Percentiles rank a stretch among this genome's conserved stretches.
These are phyloP conservation scores for Jaapia argillacea DNA, from an alignment of 768 basidiomycete species.

Conservation along the genomic window DNA sequence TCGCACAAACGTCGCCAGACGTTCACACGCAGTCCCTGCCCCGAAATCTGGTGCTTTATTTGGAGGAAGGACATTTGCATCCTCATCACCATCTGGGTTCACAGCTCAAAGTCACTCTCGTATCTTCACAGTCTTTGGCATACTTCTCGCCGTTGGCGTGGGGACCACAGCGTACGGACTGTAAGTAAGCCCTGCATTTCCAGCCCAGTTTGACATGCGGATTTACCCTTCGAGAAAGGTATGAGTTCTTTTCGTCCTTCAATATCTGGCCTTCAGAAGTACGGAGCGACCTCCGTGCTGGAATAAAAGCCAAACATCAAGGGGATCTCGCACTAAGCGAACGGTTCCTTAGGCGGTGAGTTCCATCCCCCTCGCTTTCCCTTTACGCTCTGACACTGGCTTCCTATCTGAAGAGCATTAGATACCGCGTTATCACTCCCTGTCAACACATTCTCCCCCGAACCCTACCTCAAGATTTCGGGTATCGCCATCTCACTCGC, in stretches of 20 bases:
- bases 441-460: slow-evolving; percentile 20
- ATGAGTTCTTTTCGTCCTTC: slow-evolving; percentile 44
- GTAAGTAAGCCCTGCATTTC: slow-evolving; percentile 17
- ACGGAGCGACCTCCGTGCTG: slow-evolving; percentile 53
- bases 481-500: slow-evolving; percentile 57
- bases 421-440: slow-evolving; percentile 39
- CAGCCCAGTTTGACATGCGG: background rate
- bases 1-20: too few species aligned
- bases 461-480: slow-evolving; percentile 55
- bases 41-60: too few species aligned
- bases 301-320: slow-evolving; percentile 50
- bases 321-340: slow-evolving; percentile 43
- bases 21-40: too few species aligned
- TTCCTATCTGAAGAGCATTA: slow-evolving; percentile 48
- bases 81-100: too few species aligned
- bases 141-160: slow-evolving; percentile 25
- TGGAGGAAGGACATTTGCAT: too few species aligned
- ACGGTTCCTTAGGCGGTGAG: slow-evolving; percentile 44
- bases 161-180: slow-evolving; percentile 33
- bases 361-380: slow-evolving; percentile 1
- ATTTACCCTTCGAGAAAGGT: slow-evolving; percentile 22
- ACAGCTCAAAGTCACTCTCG: too few species aligned
- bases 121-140: slow-evolving; percentile 29
- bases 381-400: background rate
- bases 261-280: slow-evolving; percentile 61